Evolutionary conservation across 805 yeast genomes (phyloP).

Genomic region (Wickerhamomyces alni): DNA sequence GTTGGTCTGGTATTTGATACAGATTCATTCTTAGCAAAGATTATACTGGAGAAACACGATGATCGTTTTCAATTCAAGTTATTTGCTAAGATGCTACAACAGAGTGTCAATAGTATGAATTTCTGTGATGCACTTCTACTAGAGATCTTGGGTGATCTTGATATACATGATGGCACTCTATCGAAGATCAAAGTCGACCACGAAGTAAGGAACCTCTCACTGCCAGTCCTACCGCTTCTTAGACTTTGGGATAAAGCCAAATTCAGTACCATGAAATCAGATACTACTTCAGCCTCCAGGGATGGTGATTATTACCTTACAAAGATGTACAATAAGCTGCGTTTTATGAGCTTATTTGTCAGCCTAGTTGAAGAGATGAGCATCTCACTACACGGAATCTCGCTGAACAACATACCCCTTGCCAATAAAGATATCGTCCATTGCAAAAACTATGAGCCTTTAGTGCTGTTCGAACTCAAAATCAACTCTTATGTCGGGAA

Average conservation of each 20-base stretch:
- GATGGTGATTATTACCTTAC: slow-evolving; percentile 10
- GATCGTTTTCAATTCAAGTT: slow-evolving; percentile 6
- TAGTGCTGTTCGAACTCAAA: slow-evolving; percentile 15
- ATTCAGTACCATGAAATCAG: neutral
- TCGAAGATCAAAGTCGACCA: slow-evolving; percentile 11
- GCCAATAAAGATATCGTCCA: slow-evolving; percentile 11
- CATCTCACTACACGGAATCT: slow-evolving; percentile 13
- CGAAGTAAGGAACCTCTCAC: slow-evolving; percentile 13
- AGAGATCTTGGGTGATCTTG: slow-evolving; percentile 12
- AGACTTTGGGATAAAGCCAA: slow-evolving; percentile 4
- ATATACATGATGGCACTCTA: slow-evolving; percentile 15
- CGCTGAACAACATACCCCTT: slow-evolving; percentile 17
- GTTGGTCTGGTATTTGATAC: slow-evolving; percentile 6
- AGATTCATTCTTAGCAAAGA: slow-evolving; percentile 10
- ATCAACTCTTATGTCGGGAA: slow-evolving; percentile 20
- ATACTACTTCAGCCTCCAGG: neutral
- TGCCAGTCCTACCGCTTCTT: slow-evolving; percentile 12
- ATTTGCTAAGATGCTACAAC: slow-evolving; percentile 12
- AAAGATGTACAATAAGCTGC: slow-evolving; percentile 8
- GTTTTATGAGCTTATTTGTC: slow-evolving; percentile 8
- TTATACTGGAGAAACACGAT: slow-evolving; percentile 8
- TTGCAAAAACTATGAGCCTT: slow-evolving; percentile 19
- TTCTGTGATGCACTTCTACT: slow-evolving; percentile 15
- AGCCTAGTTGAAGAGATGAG: slow-evolving; percentile 13
- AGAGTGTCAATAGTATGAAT: slow-evolving; percentile 13